Evolutionary conservation across 2,329 filamentous ascomycete species (phyloP), one percentile per base, ranked within the genome.

Genomic region (Fusarium marasasianum): DNA sequence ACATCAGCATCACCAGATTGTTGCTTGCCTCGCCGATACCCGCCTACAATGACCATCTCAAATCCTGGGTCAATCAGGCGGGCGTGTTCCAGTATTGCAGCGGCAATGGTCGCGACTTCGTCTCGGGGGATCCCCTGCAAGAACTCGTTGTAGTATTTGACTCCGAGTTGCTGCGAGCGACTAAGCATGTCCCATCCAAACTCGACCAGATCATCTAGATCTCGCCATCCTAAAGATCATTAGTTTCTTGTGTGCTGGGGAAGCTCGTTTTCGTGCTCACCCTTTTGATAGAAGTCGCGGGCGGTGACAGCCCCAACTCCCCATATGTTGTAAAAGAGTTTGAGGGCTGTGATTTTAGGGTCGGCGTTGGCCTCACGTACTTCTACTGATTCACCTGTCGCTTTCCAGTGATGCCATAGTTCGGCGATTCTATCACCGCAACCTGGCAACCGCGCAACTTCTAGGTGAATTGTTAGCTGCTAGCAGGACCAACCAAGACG

Each of bases 141-240:
- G 63, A 99, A 93, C 72, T 98, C 96, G 40, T 97, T 93, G 80
- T 97, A 98, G 82, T 91, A 98, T 80, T 98, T 98, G 50, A 98
- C 86, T 0, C 96, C 96, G 63, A 98, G 97, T 80, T 98, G 95
- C 81, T 98, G 96, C 3, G 94, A 93, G 18, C 95, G 90, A 2
- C 88, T 92, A 3, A 98, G 85, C 1, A 82, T 86, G 26, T 86
- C 80, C 96, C 96, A 98, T 17, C 93, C 95, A 77, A 91, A 88
- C 78, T 97, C 93, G 45, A 98, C 86, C 7, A 98, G 85, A 77
- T 98, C 95, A 77, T 98, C 94, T 2, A 98, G 85, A 68, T 96
- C 93, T 68, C 90, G 88, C 94, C 94, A 98, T 35, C 94, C 83
- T 85, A 35, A 31, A 53, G n/a, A 26, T 22, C 22, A 26, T 74